These are phyloP conservation scores for Hyphodiscus hymeniophilus DNA, from an alignment of 495 filamentous ascomycete genomes.

Conservation along the genomic window DNA sequence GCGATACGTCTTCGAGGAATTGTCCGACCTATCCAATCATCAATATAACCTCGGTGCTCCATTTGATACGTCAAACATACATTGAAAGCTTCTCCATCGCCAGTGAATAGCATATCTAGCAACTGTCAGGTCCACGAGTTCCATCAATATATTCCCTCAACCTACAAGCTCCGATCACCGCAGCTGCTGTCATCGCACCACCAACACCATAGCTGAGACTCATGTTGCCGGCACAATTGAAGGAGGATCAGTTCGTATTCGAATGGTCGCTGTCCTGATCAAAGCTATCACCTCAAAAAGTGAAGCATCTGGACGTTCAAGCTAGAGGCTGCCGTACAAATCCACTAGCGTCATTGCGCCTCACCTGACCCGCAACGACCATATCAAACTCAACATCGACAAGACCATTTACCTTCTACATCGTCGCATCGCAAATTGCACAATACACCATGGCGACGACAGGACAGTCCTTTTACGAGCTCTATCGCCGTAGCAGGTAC, in stretches of 20 bases:
- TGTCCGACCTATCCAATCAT: conserved; percentile 61
- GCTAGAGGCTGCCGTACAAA: not conserved
- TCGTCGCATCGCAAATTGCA: conserved; percentile 4
- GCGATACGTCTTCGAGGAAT: conserved; percentile 90
- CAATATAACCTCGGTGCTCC: not conserved
- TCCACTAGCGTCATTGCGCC: conserved; percentile 5
- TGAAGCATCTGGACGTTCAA: not conserved
- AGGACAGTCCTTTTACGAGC: conserved; percentile 70
- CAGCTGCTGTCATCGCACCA: conserved; percentile 59
- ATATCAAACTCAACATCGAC: conserved; percentile 1
- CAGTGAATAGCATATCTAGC: conserved; percentile 94
- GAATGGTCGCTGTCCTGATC: not conserved
- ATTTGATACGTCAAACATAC: conserved; percentile 43
- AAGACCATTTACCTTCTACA: conserved; percentile 11
- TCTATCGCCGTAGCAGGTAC: conserved; percentile 96
- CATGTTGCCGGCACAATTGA: conserved; percentile 33
- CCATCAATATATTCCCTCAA: conserved; percentile 11
- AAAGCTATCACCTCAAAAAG: conserved; percentile 7
- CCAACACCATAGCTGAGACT: conserved; percentile 58
- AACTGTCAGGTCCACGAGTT: conserved; percentile 27
- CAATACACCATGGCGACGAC: conserved; percentile 21
- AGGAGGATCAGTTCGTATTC: not conserved
- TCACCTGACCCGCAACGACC: conserved; percentile 5
- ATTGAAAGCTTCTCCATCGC: conserved; percentile 93
- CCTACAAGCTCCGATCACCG: conserved; percentile 85